These are phyloP conservation scores for Penicillium concentricum DNA, from an alignment of 2,329 filamentous ascomycete species.

Conservation along the genomic window DNA sequence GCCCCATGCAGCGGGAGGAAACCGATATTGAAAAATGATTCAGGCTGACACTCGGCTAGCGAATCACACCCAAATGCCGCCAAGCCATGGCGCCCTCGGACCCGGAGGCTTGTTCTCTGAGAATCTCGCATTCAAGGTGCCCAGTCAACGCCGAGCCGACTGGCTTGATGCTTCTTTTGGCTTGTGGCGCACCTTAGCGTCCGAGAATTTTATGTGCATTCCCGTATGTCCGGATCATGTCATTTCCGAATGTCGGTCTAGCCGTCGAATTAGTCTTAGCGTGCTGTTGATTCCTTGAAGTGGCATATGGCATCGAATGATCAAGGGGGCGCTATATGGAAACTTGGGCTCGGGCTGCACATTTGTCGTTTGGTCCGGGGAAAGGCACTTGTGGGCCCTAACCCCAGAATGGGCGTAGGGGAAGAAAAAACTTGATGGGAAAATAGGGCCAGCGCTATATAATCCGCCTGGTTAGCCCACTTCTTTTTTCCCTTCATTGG, in stretches of 20 bases:
- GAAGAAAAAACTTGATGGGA: neutral
- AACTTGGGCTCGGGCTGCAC: slow-evolving; percentile 2
- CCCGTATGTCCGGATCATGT: slow-evolving; percentile 1
- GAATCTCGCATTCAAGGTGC: slow-evolving; percentile 1
- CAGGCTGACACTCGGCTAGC: neutral
- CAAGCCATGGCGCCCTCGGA: slow-evolving; percentile 3
- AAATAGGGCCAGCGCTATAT: slow-evolving; percentile 5
- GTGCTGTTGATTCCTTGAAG: neutral
- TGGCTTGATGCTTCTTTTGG: slow-evolving; percentile 14
- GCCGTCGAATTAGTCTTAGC: slow-evolving; percentile 6
- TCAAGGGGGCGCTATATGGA: neutral
- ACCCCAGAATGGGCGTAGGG: neutral
- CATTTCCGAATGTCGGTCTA: slow-evolving; percentile 13
- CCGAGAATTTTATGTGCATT: slow-evolving; percentile 1
- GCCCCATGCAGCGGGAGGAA: neutral
- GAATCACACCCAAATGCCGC: neutral
- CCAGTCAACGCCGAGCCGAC: slow-evolving; percentile 7
- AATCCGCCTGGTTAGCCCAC: neutral
- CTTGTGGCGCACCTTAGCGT: slow-evolving; percentile 18
- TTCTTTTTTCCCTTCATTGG: neutral
- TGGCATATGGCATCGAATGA: slow-evolving; percentile 11
- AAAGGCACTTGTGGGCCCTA: slow-evolving; percentile 4
- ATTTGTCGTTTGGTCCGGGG: slow-evolving; percentile 4
- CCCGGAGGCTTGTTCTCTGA: slow-evolving; percentile 11
- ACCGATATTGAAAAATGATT: neutral